phyloP scores from a whole-genome alignment of 148 eudicot genomes.

The Rhododendron molle region DNA sequence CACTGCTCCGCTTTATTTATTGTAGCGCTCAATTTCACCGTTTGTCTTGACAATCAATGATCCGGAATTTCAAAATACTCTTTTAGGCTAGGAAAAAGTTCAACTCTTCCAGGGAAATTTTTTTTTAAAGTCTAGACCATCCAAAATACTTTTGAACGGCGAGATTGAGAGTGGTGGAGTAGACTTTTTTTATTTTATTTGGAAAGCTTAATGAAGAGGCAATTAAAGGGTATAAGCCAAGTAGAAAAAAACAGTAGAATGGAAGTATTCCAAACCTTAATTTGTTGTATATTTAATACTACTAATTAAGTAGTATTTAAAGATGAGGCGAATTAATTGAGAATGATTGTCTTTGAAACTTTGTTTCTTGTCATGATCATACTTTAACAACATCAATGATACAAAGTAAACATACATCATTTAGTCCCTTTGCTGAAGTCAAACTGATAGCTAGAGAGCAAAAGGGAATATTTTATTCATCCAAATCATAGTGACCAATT shows the following conservation, averaged over 20 bases:
- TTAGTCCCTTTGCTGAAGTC: slow-evolving; percentile 12
- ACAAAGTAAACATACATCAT: slow-evolving; percentile 14
- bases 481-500: not conserved
- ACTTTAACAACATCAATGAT: slow-evolving; percentile 17
- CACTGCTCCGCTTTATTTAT: too few species aligned
- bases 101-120: too few species aligned
- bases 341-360: not conserved
- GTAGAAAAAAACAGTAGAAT: not conserved
- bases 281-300: not conserved
- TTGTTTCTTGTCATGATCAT: not conserved
- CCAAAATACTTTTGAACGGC: too few species aligned
- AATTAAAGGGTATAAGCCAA: not conserved
- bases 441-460: slow-evolving; percentile 2
- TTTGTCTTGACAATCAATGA: too few species aligned
- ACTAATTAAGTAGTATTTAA: not conserved
- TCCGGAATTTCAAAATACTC: too few species aligned
- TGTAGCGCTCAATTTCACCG: too few species aligned
- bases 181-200: too few species aligned
- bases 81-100: too few species aligned
- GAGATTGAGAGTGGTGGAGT: too few species aligned
- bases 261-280: not conserved
- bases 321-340: not conserved
- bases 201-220: not conserved
- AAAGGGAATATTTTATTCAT: not conserved
- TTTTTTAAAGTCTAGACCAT: too few species aligned